Percentiles rank a stretch among this genome's conserved stretches.
phyloP scores from a whole-genome alignment of 495 filamentous ascomycete genomes.

The Daldinia concentrica region DNA sequence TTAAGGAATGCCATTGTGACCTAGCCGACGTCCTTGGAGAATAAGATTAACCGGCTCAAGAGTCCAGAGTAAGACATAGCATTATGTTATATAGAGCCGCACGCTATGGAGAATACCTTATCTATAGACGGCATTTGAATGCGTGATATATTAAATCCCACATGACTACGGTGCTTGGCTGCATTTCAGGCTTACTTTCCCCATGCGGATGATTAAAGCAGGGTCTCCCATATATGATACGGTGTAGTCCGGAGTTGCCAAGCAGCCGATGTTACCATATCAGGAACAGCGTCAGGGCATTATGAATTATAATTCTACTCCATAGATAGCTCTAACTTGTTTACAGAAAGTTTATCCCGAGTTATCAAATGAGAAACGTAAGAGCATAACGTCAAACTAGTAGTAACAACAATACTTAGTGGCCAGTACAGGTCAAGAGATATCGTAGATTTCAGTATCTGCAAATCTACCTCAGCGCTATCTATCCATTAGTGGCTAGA shows the following conservation, averaged over 20 bases:
- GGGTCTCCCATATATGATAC: too few species aligned
- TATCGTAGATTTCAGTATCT: too few species aligned
- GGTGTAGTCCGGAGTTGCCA: background rate
- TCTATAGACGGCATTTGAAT: background rate
- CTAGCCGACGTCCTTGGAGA: background rate
- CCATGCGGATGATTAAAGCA: background rate
- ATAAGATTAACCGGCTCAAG: background rate
- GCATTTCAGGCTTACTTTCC: background rate
- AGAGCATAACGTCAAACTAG: too few species aligned
- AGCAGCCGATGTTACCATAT: background rate
- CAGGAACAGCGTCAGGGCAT: background rate
- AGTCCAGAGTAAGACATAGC: background rate
- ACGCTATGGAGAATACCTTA: background rate
- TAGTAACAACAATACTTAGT: too few species aligned
- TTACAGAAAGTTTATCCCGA: too few species aligned
- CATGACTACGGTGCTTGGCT: background rate
- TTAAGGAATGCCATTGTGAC: conserved; percentile 47
- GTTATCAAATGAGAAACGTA: too few species aligned
- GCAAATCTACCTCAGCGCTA: too few species aligned
- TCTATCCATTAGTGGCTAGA: too few species aligned
- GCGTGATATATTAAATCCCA: background rate
- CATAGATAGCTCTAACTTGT: too few species aligned
- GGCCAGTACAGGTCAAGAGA: too few species aligned
- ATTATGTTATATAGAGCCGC: background rate
- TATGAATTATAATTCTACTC: too few species aligned